Base-by-base conservation (phyloP, 176 grass and related monocot genomes). In the Poa annua region DNA sequence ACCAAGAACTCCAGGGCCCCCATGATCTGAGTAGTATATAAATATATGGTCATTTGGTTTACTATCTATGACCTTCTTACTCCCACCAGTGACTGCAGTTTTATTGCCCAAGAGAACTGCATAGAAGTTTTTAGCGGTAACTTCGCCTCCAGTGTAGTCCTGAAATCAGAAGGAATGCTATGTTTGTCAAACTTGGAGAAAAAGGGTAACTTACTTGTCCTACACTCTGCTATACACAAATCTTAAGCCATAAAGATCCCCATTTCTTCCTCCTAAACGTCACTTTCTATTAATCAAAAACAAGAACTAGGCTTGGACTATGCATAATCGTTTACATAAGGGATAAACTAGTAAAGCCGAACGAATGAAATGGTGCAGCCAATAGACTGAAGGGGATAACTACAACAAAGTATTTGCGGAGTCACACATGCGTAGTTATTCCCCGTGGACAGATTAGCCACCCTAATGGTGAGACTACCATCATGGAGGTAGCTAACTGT, bases 11-110 rank as follows among this genome's bases (percentile, higher is more conserved):
- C 93, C 93, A 45, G 88, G 88, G 8, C 90, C 90, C 55, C 93
- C 90, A 57, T 95, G 93, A 76, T 95, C 93, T n/a, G 93, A 90
- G 82, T 92, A 95, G 55, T 92, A 95, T 64, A 92, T 80, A 81
- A 90, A 95, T 63, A 92, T 95, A 29, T 92, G 90, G 66, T 88
- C 93, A 77, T 86, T 65, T 64, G 75, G 33, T 88, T 95, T 86
- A 63, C 93, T 95, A 50, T 90, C 75, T 71, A 95, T 88, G 54
- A 92, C 93, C 71, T 95, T 95, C 66, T 84, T 81, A 79, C 90
- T 95, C 44, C 93, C 93, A 42, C 93, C 90, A 69, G 85, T 72
- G 50, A 95, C 88, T 25, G 93, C 88, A 55, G 69, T 88, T 81
- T 84, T 95, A 67, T 92, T 82, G 14, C 93, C 88, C 75, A 86